Percentiles rank a stretch among this genome's conserved stretches.
Evolutionary conservation across 2,329 filamentous ascomycete genomes (phyloP).

Genomic region (Sclerotiophoma versabilis): DNA sequence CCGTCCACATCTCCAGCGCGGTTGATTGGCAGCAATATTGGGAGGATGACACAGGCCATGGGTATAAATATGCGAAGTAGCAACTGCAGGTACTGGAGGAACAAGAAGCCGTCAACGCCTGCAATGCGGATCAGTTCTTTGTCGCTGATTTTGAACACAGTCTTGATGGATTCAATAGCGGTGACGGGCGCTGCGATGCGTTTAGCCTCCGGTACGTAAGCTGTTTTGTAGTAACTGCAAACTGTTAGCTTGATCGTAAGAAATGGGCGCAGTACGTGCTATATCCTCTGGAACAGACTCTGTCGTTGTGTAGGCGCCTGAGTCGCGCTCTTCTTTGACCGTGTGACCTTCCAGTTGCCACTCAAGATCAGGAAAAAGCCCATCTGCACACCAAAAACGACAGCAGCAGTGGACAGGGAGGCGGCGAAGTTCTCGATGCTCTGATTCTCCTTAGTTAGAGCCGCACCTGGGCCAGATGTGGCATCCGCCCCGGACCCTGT

Average conservation of each 20-base stretch:
- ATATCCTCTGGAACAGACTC: conserved; percentile 49
- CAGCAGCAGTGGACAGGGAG: conserved; percentile 44
- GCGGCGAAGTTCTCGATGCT: conserved; percentile 49
- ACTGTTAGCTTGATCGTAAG: conserved; percentile 19
- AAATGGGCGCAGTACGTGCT: conserved; percentile 29
- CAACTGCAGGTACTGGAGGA: conserved; percentile 85
- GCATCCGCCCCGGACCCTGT: not conserved
- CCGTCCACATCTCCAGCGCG: conserved; percentile 70
- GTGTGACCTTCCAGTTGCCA: conserved; percentile 47
- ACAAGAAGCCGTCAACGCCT: conserved; percentile 96
- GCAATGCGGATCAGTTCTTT: conserved; percentile 94
- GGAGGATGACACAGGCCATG: conserved; percentile 77
- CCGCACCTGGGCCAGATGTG: conserved; percentile 1
- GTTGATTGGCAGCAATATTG: conserved; percentile 87
- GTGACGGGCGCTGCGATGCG: conserved; percentile 45
- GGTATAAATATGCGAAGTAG: conserved; percentile 92
- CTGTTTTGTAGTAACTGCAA: conserved; percentile 48
- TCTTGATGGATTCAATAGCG: conserved; percentile 48
- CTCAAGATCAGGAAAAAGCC: conserved; percentile 45
- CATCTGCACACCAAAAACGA: conserved; percentile 48
- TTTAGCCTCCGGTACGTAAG: conserved; percentile 46
- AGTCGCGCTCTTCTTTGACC: conserved; percentile 25
- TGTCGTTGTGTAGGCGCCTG: conserved; percentile 38
- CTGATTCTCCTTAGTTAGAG: conserved; percentile 29
- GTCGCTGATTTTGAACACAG: conserved; percentile 70